phyloP scores from a whole-genome alignment of 2,329 filamentous ascomycete genomes.

The Orbilia quercus region DNA sequence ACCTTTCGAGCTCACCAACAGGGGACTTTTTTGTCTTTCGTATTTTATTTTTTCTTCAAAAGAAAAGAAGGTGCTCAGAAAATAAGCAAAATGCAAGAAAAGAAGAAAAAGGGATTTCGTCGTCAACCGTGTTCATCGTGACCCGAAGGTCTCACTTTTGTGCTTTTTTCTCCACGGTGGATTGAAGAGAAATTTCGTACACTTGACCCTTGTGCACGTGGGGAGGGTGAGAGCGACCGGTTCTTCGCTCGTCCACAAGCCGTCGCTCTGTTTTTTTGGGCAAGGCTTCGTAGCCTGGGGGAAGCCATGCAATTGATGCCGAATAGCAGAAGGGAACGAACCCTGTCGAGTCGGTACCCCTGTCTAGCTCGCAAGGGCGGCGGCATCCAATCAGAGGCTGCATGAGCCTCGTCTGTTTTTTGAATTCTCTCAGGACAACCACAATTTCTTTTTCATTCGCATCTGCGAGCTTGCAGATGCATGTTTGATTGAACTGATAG shows the following conservation, averaged over 20 bases:
- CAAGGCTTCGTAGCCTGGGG: constrained; percentile 52
- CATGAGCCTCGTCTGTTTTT: constrained; percentile 55
- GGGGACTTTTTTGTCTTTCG: constrained; percentile 3
- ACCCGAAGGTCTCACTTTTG: constrained; percentile 55
- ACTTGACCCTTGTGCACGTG: constrained; percentile 56
- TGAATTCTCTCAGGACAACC: constrained; percentile 54
- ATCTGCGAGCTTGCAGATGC: constrained; percentile 53
- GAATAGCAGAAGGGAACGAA: constrained; percentile 56
- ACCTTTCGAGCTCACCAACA: constrained; percentile 49
- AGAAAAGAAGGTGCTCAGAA: constrained; percentile 2
- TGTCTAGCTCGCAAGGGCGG: constrained; percentile 54
- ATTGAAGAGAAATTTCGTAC: constrained; percentile 54
- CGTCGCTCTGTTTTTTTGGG: constrained; percentile 55
- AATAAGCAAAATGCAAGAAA: constrained; percentile 5
- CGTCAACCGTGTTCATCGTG: constrained; percentile 53
- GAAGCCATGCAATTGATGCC: constrained; percentile 37
- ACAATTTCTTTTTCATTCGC: constrained; percentile 56
- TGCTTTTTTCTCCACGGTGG: constrained; percentile 38
- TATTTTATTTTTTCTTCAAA: too few species aligned
- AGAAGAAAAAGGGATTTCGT: constrained; percentile 17
- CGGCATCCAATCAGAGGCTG: constrained; percentile 48
- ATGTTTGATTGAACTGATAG: constrained; percentile 56
- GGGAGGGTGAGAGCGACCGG: constrained; percentile 46
- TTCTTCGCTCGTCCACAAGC: constrained; percentile 49
- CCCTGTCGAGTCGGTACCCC: constrained; percentile 34